Evolutionary conservation across 345 rosid species (phyloP).

Genomic region (Gossypium turneri): DNA sequence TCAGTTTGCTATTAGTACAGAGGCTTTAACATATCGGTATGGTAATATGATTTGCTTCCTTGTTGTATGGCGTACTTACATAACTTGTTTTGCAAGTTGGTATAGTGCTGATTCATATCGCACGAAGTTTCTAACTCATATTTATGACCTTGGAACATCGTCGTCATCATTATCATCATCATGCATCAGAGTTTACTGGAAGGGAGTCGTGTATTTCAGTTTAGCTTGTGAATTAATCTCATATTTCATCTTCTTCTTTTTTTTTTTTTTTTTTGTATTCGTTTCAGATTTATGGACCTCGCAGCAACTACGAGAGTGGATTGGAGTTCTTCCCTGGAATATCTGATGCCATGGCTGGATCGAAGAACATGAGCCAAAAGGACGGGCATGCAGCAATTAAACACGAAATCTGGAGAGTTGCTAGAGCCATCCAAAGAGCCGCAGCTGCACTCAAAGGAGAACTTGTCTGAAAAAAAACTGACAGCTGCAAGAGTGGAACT

Average conservation of each 20-base stretch:
- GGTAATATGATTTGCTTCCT: not conserved
- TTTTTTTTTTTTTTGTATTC: not conserved
- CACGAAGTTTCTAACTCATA: not conserved
- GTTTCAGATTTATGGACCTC: conserved; percentile 75
- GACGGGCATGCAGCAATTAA: conserved; percentile 36
- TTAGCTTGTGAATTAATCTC: too few species aligned
- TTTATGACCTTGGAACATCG: not conserved
- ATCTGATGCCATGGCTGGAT: conserved; percentile 55
- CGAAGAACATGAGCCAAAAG: conserved; percentile 9
- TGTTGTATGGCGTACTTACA: not conserved
- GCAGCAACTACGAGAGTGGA: conserved; percentile 46
- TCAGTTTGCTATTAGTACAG: not conserved
- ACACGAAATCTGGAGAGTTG: conserved; percentile 90
- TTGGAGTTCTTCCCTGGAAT: conserved; percentile 74
- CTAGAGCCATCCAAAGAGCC: conserved; percentile 81
- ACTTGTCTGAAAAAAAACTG: conserved; percentile 25
- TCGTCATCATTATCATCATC: too few species aligned
- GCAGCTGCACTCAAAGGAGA: conserved; percentile 69
- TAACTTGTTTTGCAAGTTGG: not conserved
- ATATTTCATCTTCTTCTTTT: too few species aligned
- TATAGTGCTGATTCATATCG: not conserved
- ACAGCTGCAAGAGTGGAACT: not conserved
- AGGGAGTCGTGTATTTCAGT: not conserved
- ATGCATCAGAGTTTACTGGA: too few species aligned
- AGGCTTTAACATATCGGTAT: not conserved